Evolutionary conservation across 1,139 yeast species (phyloP).

Genomic region (Sugiyamaella novakii): DNA sequence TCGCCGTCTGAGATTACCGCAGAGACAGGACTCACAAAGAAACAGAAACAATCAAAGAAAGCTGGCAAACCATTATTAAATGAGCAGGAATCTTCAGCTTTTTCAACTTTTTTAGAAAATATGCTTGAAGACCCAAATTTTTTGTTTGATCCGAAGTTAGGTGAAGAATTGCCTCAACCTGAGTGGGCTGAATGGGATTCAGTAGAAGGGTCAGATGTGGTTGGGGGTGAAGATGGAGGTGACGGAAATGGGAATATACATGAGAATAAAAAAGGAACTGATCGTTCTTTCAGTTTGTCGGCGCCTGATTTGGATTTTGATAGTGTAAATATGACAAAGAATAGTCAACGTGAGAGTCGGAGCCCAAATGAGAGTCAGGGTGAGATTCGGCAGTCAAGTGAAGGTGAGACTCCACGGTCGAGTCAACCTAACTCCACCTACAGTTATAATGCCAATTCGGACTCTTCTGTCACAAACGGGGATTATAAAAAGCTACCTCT

Average conservation of each 20-base stretch:
- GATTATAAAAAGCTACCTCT: not conserved
- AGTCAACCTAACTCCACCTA: too few species aligned
- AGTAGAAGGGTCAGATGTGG: not conserved
- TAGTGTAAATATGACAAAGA: too few species aligned
- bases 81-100: constrained; percentile 42
- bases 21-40: not conserved
- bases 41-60: not conserved
- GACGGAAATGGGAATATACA: not conserved
- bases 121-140: constrained; percentile 44
- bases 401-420: too few species aligned
- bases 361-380: too few species aligned
- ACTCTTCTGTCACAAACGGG: too few species aligned
- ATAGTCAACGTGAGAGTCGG: too few species aligned
- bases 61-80: constrained; percentile 37
- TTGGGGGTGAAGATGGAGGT: constrained; percentile 3
- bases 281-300: too few species aligned
- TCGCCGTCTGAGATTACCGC: not conserved
- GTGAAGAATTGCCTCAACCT: constrained; percentile 32
- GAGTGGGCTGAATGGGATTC: constrained; percentile 14
- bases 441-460: too few species aligned
- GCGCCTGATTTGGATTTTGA: too few species aligned
- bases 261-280: not conserved
- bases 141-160: constrained; percentile 40
- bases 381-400: too few species aligned
- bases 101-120: constrained; percentile 43